Evolutionary conservation across 345 rosid genomes (phyloP), one percentile per base, ranked within the genome.

Genomic region (Microcos paniculata): DNA sequence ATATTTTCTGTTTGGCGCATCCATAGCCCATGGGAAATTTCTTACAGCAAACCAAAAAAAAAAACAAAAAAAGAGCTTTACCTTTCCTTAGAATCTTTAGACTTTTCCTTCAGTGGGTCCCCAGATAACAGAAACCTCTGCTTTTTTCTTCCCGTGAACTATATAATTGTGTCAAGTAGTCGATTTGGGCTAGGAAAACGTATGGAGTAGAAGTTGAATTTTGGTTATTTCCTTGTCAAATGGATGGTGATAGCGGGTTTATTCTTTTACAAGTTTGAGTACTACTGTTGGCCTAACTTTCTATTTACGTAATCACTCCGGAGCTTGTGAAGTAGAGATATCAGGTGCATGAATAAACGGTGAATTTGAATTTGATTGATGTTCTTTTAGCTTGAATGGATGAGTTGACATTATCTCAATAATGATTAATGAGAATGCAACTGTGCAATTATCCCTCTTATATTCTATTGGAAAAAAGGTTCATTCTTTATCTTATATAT

Each of bases 11-110:
- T 43, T 78, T 77, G 80, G 77, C 6, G 4, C 6, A 4, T 2
- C 40, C 6, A 35, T 1, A 35, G n/a, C 71, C 79, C 78, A 13
- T 77, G 71, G 57, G 82, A 82, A 78, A 69, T 28, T 77, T 61
- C 40, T 48, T 48, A 33, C n/a, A n/a, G n/a, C n/a, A n/a, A n/a
- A n/a, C n/a, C n/a, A n/a, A n/a, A n/a, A 71, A 31, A 40, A 0
- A 46, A 46, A 57, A 75, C 40, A 21, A 11, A 26, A 62, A 23
- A 26, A 62, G 62, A 26, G 21, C 9, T 64, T 35, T 9, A 69
- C 6, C 40, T 71, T 72, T 67, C 40, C 40, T 35, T 35, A 51
- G 77, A 74, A 74, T 55, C 70, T 48, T n/a, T 68, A 23, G 68
- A 58, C 40, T 75, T 75, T 82, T 59, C 10, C 35, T 16, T 10